Evolutionary conservation across 495 filamentous ascomycete species (phyloP), one percentile per base, ranked within the genome.

Genomic region (Parachaetomium inaequale): DNA sequence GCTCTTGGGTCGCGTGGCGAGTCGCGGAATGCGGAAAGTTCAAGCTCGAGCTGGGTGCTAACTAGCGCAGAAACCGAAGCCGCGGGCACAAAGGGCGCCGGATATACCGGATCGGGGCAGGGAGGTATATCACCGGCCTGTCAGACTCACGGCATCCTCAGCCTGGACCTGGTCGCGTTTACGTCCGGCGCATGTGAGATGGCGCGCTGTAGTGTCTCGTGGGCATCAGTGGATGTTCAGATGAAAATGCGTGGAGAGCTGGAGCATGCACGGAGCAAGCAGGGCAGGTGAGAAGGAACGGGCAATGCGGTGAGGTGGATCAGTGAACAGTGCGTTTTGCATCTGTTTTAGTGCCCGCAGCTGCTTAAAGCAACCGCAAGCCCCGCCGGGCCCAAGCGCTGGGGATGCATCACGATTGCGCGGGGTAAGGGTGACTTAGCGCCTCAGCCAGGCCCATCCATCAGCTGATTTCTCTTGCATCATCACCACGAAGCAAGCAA

Each of bases 321-420:
- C 36, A 26, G 54, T 31, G 21, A 32, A 49, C 46, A 38, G 40
- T 31, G 50, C 42, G 63, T 65, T 65, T 65, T 56, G 58, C 23
- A 61, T 21, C 32, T 53, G 63, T 64, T 61, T 64, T 64, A 64
- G 63, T 57, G 63, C 43, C 29, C 21, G 31, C 7, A 1, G 25
- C 19, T 38, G 42, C 55, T 64, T 64, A 59, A 64, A 63, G 61
- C 61, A 63, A 19, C 50, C 6, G 19, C 8, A 49, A n/a, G 31
- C 29, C 36, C 38, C 23, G 21, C 38, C 23, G 21, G 23, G 40
- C 55, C 26, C 21, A 23, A 47, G 36, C 32, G 32, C 21, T 43
- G 6, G 11, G 25, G 19, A 14, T 43, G 54, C 54, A 57, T 57
- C 54, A 42, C 28, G 21, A 23, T 26, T 1, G 26, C 11, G 49